Conservation (phyloP, 1,139 yeast genomes). For the Yamadazyma jaroonii region DNA sequence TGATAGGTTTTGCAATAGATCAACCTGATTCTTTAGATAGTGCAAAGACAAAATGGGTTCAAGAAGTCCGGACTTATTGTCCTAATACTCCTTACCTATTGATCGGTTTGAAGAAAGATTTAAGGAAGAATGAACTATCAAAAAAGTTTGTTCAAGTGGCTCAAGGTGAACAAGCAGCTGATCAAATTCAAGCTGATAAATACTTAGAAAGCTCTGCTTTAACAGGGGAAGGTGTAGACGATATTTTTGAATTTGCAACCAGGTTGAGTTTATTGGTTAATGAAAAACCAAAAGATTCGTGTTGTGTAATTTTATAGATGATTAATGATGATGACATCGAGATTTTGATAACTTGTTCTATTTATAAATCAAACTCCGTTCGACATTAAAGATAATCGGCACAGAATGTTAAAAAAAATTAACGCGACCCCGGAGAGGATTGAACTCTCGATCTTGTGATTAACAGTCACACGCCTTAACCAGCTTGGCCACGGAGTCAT, state of each 20-base stretch:
- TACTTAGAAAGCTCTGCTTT: constrained; percentile 74
- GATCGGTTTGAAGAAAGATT: constrained; percentile 70
- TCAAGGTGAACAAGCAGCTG: constrained; percentile 60
- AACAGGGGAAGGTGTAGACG: constrained; percentile 82
- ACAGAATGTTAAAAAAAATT: constrained; percentile 15
- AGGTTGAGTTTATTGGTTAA: constrained; percentile 55
- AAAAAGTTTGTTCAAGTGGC: constrained; percentile 48
- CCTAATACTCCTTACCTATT: constrained; percentile 64
- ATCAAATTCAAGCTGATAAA: constrained; percentile 63
- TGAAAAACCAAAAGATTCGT: constrained; percentile 26
- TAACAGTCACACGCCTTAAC: constrained; percentile 41
- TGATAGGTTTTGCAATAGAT: constrained; percentile 71
- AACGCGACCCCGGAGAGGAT: constrained; percentile 30
- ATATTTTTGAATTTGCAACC: constrained; percentile 74
- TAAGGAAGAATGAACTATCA: constrained; percentile 38
- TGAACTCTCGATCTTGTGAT: constrained; percentile 40
- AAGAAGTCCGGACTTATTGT: constrained; percentile 65
- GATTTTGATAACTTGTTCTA: too few relatives aligned
- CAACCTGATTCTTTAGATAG: constrained; percentile 68
- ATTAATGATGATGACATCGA: constrained; percentile 2
- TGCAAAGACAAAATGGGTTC: constrained; percentile 71
- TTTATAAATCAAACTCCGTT: not conserved
- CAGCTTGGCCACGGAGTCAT: constrained; percentile 42
- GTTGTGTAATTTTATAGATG: constrained; percentile 33
- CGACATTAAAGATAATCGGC: not conserved